Evolutionary conservation across 2,329 filamentous ascomycete species (phyloP).

Genomic region (Penicillium paneum): DNA sequence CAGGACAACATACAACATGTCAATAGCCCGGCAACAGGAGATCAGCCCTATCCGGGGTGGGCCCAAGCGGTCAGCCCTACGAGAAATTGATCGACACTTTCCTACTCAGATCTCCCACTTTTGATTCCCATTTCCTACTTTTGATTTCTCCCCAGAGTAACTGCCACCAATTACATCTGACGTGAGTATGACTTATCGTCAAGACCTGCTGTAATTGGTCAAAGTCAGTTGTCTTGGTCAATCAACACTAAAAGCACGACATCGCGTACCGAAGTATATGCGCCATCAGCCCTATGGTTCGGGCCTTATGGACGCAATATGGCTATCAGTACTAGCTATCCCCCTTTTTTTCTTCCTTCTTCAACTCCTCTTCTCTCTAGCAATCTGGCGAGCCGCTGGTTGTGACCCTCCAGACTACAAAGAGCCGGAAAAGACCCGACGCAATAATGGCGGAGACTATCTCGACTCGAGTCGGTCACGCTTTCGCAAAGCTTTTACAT

Average conservation of each 20-base stretch:
- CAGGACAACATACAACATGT: not conserved
- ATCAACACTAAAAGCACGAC: constrained; percentile 5
- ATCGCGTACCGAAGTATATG: constrained; percentile 2
- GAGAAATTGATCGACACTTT: not conserved
- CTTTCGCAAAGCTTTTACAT: not conserved
- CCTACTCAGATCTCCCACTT: not conserved
- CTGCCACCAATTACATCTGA: not conserved
- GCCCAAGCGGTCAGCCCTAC: constrained; percentile 3
- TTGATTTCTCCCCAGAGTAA: not conserved
- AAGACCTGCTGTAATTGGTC: not conserved
- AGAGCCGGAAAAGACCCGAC: not conserved
- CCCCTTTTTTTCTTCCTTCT: constrained; percentile 1
- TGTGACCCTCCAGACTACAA: not conserved
- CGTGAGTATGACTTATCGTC: not conserved
- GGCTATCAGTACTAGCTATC: not conserved
- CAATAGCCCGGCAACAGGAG: not conserved
- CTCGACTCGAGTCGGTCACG: constrained; percentile 8
- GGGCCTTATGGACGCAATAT: not conserved
- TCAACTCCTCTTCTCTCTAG: constrained; percentile 1
- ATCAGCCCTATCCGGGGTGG: constrained; percentile 1
- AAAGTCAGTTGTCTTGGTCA: not conserved
- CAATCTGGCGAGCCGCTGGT: not conserved
- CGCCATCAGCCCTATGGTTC: not conserved
- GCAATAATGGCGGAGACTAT: constrained; percentile 5
- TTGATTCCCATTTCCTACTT: not conserved